A percentile compares a stretch with the other conserved stretches of the same genome.
phyloP scores from a whole-genome alignment of 129 eudicot genomes.

The Deinandra increscens region DNA sequence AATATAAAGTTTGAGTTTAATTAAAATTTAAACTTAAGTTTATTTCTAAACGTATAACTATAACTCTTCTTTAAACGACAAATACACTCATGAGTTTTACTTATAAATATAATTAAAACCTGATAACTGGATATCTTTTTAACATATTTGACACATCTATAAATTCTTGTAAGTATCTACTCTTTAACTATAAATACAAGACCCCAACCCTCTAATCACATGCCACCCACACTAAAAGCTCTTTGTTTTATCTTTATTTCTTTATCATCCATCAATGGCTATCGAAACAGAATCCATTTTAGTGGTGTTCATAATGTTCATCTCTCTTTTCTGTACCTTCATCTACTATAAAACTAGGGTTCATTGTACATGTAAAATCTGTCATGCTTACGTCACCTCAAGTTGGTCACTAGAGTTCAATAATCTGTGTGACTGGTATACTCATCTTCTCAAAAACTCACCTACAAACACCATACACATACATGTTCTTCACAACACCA shows the following conservation, averaged over 20 bases:
- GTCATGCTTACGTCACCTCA: slow-evolving; percentile 57
- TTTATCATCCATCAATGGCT: slow-evolving; percentile 29
- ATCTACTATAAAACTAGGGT: slow-evolving; percentile 34
- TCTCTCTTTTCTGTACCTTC: slow-evolving; percentile 16
- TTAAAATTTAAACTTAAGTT: too few relatives aligned
- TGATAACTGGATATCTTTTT: too few relatives aligned
- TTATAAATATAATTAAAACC: too few relatives aligned
- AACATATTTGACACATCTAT: background rate
- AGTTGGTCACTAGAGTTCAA: slow-evolving; percentile 58
- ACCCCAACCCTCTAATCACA: background rate
- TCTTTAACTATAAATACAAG: background rate
- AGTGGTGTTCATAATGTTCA: background rate
- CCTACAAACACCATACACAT: slow-evolving; percentile 70
- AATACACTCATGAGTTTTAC: too few relatives aligned
- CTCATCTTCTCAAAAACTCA: slow-evolving; percentile 66
- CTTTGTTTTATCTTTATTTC: background rate
- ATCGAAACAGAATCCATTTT: slow-evolving; percentile 20
- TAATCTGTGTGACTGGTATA: slow-evolving; percentile 86
- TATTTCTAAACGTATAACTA: too few relatives aligned
- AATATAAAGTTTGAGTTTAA: too few relatives aligned
- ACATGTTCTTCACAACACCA: slow-evolving; percentile 73
- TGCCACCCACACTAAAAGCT: background rate
- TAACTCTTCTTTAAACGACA: too few relatives aligned
- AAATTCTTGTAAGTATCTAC: background rate
- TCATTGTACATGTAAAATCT: slow-evolving; percentile 63